Base-by-base conservation (phyloP, 768 basidiomycete genomes). In the Lyophyllum decastes region DNA sequence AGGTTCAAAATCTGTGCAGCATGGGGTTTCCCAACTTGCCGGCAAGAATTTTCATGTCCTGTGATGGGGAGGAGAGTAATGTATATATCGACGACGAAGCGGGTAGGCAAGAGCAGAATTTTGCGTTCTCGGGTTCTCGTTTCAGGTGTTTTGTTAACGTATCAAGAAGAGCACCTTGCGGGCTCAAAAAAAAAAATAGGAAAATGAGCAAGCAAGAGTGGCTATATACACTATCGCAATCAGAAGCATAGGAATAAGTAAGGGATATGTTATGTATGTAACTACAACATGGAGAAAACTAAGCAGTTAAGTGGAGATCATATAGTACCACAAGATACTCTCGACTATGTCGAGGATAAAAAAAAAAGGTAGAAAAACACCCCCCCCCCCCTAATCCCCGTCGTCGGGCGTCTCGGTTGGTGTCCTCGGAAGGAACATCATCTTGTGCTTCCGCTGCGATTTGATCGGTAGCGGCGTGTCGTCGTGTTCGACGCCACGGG, bases 381-480 rank as follows among this genome's bases (percentile, higher is more conserved):
- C 41, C 16, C 4, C 41, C 16, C 41, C n/a, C 46, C 46, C 27
- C 46, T 27, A 17, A 14, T n/a, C 40, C 43, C 14, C 14, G 2
- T 41, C 19, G 6, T 52, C 5, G 7, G 49, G 25, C 9, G 26
- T n/a, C n/a, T 41, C n/a, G 1, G 49, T 50, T 30, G 34, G 14
- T 14, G 24, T 40, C 24, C 24, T 19, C 12, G 50, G 38, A 41
- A 41, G 21, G 24, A 56, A 55, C 49, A 59, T 47, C 52, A 57
- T 51, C 14, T 52, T 50, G 25, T 60, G 52, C 22, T 63, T 63
- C 10, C 62, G 47, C 41, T 63, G 62, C 0, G 59, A 57, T 14
- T 63, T 63, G 12, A 63, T 55, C 8, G 62, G 62, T 3, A 63
- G 59, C 22, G 62, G 62, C 14, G 49, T 14, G 21, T 54, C 62